Conservation (phyloP, 2,329 filamentous ascomycete species). For the Calonectria pauciramosa region DNA sequence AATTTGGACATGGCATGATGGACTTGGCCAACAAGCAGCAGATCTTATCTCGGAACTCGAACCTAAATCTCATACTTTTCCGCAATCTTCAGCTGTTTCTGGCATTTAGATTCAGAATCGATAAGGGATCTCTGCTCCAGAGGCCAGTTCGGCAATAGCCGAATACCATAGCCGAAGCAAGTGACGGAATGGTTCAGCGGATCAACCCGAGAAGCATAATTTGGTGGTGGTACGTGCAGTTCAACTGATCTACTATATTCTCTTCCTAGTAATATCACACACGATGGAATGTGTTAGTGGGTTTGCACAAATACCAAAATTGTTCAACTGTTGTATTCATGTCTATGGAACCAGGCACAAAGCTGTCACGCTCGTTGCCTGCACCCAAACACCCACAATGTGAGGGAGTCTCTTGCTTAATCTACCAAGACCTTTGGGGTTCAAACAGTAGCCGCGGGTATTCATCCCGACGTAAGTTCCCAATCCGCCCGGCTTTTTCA, state of each 20-base stretch:
- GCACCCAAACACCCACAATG: background rate
- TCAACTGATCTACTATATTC: background rate
- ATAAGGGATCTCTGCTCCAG: background rate
- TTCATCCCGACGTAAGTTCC: background rate
- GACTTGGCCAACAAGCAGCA: background rate
- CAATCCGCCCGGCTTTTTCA: slow-evolving; percentile 1
- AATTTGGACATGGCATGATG: background rate
- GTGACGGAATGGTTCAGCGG: background rate
- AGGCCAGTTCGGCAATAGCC: background rate
- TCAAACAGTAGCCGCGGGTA: slow-evolving; percentile 6
- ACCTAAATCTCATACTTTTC: background rate
- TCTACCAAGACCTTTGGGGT: background rate
- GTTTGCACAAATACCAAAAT: background rate
- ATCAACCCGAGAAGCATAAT: background rate
- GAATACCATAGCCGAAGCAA: background rate
- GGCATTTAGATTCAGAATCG: background rate
- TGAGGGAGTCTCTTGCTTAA: background rate
- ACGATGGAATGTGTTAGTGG: background rate
- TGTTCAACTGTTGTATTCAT: slow-evolving; percentile 1
- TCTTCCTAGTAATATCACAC: background rate
- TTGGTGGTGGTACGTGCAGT: background rate
- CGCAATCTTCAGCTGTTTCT: background rate
- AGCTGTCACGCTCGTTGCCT: background rate
- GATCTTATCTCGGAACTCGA: background rate
- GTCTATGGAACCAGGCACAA: slow-evolving; percentile 1